These are phyloP conservation scores for Apophysomyces trapeziformis DNA, from an alignment of 371 early-diverging fungal species.

Conservation along the genomic window DNA sequence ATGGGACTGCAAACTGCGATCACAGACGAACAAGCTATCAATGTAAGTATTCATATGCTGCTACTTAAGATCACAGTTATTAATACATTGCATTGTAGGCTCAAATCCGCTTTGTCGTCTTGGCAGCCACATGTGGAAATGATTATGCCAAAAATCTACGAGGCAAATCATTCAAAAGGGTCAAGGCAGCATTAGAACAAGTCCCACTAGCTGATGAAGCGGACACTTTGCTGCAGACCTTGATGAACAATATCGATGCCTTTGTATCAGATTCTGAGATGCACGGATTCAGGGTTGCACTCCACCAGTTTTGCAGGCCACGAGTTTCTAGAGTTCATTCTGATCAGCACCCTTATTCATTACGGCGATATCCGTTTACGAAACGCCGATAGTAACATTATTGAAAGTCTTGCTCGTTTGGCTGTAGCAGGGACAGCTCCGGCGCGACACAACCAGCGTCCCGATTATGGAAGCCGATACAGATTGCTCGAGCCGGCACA, in stretches of 20 bases:
- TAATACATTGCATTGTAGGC: slow-evolving; percentile 4
- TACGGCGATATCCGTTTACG: background rate
- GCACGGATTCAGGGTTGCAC: slow-evolving; percentile 10
- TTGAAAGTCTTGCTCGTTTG: background rate
- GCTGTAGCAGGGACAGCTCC: background rate
- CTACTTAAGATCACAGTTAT: background rate
- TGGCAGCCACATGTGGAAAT: slow-evolving; percentile 17
- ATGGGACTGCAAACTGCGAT: background rate
- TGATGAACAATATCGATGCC: background rate
- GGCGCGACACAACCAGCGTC: background rate
- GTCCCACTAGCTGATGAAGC: background rate
- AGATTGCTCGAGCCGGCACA: background rate
- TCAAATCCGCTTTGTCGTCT: slow-evolving; percentile 10
- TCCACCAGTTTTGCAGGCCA: slow-evolving; percentile 18
- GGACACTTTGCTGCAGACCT: background rate
- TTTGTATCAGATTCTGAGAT: background rate
- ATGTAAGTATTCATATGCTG: background rate
- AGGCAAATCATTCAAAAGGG: background rate
- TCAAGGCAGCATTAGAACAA: background rate
- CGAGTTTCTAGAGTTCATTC: slow-evolving; percentile 12
- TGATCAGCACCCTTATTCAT: background rate
- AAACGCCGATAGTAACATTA: background rate
- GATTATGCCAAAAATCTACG: slow-evolving; percentile 16
- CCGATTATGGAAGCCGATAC: slow-evolving; percentile 3
- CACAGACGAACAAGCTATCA: background rate